Conservation (phyloP, 2,329 filamentous ascomycete species). For the Blastomyces silverae region DNA sequence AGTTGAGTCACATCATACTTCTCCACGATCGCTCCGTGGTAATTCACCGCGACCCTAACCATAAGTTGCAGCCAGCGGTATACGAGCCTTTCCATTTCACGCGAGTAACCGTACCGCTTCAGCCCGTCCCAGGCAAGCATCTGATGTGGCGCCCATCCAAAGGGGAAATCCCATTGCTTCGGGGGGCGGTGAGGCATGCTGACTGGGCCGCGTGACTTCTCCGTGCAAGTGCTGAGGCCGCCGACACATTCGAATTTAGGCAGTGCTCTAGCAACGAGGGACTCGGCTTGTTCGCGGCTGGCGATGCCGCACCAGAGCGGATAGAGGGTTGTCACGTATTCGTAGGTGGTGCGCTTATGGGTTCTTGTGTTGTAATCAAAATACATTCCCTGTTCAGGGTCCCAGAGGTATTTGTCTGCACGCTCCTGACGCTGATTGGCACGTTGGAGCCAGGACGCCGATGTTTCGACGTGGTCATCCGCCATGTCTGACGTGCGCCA, state of each 20-base stretch:
- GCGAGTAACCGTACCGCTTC: slow-evolving; percentile 71
- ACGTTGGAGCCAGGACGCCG: slow-evolving; percentile 71
- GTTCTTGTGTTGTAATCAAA: slow-evolving; percentile 79
- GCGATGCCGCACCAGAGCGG: slow-evolving; percentile 78
- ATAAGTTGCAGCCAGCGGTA: slow-evolving; percentile 29
- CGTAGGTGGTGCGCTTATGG: slow-evolving; percentile 67
- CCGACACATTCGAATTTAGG: slow-evolving; percentile 74
- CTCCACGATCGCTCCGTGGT: slow-evolving; percentile 62
- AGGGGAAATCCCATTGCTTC: slow-evolving; percentile 85
- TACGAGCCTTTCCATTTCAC: slow-evolving; percentile 64
- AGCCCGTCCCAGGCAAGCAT: slow-evolving; percentile 84
- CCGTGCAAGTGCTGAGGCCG: slow-evolving; percentile 72
- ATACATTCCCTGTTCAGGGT: slow-evolving; percentile 44
- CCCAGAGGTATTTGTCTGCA: slow-evolving; percentile 81
- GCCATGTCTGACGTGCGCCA: slow-evolving; percentile 58
- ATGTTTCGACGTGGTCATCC: slow-evolving; percentile 62
- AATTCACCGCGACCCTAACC: slow-evolving; percentile 84
- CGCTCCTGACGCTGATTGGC: slow-evolving; percentile 65
- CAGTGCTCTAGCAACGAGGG: slow-evolving; percentile 65
- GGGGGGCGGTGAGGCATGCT: slow-evolving; percentile 65
- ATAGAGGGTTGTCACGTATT: slow-evolving; percentile 80
- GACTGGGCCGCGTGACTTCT: slow-evolving; percentile 67
- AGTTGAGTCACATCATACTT: slow-evolving; percentile 87
- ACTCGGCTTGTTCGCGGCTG: slow-evolving; percentile 66
- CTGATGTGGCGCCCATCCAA: slow-evolving; percentile 86